Conservation (phyloP, 2,329 filamentous ascomycete genomes). For the Ceratocystis papillata region DNA sequence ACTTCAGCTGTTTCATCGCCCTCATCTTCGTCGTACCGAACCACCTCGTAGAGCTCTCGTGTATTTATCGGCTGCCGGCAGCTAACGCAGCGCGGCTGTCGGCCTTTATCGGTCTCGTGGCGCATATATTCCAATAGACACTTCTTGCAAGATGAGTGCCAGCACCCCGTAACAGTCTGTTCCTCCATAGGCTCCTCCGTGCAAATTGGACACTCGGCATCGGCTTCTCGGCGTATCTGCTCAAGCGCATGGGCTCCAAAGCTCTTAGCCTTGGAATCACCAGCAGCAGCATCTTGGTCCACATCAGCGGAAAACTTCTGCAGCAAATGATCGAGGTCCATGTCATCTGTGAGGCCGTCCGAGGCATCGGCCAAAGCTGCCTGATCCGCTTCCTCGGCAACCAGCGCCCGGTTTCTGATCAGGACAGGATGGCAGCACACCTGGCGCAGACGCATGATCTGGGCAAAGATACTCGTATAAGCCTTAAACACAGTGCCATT, state of each 20-base stretch:
- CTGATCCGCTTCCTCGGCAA: slow-evolving; percentile 80
- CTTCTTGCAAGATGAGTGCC: slow-evolving; percentile 93
- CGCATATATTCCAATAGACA: slow-evolving; percentile 85
- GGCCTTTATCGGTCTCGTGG: slow-evolving; percentile 67
- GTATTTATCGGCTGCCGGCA: slow-evolving; percentile 74
- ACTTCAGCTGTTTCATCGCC: background rate
- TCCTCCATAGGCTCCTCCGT: slow-evolving; percentile 92
- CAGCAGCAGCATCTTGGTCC: slow-evolving; percentile 46
- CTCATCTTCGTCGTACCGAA: slow-evolving; percentile 57
- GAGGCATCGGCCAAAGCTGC: slow-evolving; percentile 65
- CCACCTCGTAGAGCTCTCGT: slow-evolving; percentile 83
- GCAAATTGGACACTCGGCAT: slow-evolving; percentile 88
- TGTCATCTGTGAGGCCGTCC: slow-evolving; percentile 80
- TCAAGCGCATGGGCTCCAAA: slow-evolving; percentile 81
- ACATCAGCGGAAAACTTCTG: slow-evolving; percentile 66
- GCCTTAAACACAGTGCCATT: slow-evolving; percentile 89
- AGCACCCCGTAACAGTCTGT: slow-evolving; percentile 88
- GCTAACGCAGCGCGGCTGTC: slow-evolving; percentile 74
- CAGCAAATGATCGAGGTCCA: slow-evolving; percentile 83
- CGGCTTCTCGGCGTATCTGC: slow-evolving; percentile 82
- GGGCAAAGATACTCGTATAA: slow-evolving; percentile 93
- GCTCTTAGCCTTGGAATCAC: slow-evolving; percentile 27
- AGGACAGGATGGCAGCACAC: slow-evolving; percentile 88
- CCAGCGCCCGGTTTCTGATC: slow-evolving; percentile 71
- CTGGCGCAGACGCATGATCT: slow-evolving; percentile 84